A percentile compares a stretch with the other conserved stretches of the same genome.
These are phyloP conservation scores for Jamesozyma hellenica DNA, from an alignment of 805 yeast species.

Conservation along the genomic window DNA sequence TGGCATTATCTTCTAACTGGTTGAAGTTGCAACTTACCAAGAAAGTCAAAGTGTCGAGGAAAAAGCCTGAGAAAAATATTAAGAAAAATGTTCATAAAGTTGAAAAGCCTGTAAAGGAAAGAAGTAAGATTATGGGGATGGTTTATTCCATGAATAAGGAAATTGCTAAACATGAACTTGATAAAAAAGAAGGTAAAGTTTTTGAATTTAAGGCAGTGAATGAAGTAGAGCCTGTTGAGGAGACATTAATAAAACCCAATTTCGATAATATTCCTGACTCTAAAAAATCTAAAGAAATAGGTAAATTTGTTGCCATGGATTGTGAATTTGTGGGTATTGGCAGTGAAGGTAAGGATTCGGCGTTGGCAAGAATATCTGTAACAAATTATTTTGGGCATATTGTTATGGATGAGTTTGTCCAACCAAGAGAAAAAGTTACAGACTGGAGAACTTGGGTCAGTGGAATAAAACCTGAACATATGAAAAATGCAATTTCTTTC, in stretches of 20 bases:
- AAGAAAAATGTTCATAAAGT: neutral
- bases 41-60: conserved; percentile 6
- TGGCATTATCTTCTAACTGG: conserved; percentile 33
- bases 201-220: conserved; percentile 12
- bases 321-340: conserved; percentile 95
- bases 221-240: neutral
- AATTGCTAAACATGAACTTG: conserved; percentile 16
- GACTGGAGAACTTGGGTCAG: conserved; percentile 93
- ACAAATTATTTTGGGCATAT: conserved; percentile 74
- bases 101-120: conserved; percentile 3
- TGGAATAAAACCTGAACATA: conserved; percentile 65
- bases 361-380: conserved; percentile 75
- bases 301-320: conserved; percentile 74
- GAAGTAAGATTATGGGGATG: conserved; percentile 24
- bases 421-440: conserved; percentile 64
- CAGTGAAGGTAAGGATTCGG: conserved; percentile 55
- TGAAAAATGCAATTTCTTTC: conserved; percentile 58
- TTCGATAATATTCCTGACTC: conserved; percentile 1
- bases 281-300: conserved; percentile 38
- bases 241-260: neutral
- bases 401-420: conserved; percentile 63
- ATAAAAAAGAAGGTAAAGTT: conserved; percentile 16
- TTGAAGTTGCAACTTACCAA: conserved; percentile 18
- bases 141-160: conserved; percentile 25
- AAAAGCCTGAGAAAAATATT: conserved; percentile 7